Base-by-base conservation (phyloP, 768 basidiomycete species). In the Trametes cinnabarina region DNA sequence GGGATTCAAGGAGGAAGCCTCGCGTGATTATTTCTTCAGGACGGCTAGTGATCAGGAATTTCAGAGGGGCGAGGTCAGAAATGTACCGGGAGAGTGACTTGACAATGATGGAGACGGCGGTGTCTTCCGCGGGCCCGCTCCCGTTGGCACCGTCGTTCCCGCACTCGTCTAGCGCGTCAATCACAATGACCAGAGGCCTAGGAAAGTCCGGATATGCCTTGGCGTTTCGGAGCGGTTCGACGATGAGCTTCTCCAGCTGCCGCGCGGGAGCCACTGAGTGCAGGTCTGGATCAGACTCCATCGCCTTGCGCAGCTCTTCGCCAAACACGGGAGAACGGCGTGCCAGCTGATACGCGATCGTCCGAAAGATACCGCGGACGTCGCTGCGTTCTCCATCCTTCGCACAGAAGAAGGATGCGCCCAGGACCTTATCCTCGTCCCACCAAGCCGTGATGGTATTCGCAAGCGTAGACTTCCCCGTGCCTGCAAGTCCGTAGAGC, bases 101-200 rank as follows among this genome's bases (percentile, higher is more conserved):
- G 22, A 65, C 41, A 25, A 65, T 25, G 14, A 25, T 37, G 17
- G 58, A 58, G 14, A 52, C 47, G 11, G 54, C 46, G 8, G 44
- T 17, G 17, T 32, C 19, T 19, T 63, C 51, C 7, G 37, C n/a
- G n/a, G n/a, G n/a, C n/a, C n/a, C n/a, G n/a, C n/a, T n/a, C n/a
- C n/a, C n/a, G n/a, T n/a, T n/a, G n/a, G n/a, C n/a, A n/a, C n/a
- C n/a, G n/a, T n/a, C n/a, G n/a, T n/a, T n/a, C n/a, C n/a, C 20
- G 49, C 63, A 65, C 56, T 65, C 63, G 41, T 65, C 63, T 4
- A 65, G 37, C 6, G 63, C 63, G 34, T 65, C 63, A 12, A 65
- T 57, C 12, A 65, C 43, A 30, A 65, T 30, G 12, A 20, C n/a
- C 9, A 51, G 39, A 15, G 10, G 34, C 1, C 12, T 14, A 9